phyloP scores from a whole-genome alignment of 768 basidiomycete species.

The Lactarius evosmus region DNA sequence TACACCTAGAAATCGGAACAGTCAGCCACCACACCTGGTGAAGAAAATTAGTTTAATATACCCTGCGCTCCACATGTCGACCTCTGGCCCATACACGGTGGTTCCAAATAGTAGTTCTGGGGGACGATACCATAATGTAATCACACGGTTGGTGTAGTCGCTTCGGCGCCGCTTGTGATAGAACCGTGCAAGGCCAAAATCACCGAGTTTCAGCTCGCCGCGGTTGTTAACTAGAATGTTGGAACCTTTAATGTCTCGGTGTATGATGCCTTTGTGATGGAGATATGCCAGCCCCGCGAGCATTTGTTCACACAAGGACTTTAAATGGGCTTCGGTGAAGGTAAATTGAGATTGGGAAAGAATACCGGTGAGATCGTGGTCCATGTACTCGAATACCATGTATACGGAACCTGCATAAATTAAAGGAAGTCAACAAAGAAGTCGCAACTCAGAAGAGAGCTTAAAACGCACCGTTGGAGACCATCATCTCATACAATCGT shows the following conservation, averaged over 20 bases:
- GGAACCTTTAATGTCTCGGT: conserved; percentile 98
- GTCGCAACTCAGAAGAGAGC: conserved; percentile 5
- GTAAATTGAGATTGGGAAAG: conserved; percentile 85
- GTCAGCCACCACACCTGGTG: conserved; percentile 3
- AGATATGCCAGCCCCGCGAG: conserved; percentile 91
- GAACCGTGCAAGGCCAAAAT: conserved; percentile 96
- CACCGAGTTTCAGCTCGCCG: conserved; percentile 93
- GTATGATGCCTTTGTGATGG: conserved; percentile 93
- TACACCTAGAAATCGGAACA: conserved; percentile 60
- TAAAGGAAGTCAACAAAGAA: conserved; percentile 12
- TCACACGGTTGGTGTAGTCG: conserved; percentile 99
- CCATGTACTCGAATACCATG: conserved; percentile 99
- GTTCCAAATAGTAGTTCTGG: conserved; percentile 94
- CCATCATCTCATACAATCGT: conserved; percentile 95
- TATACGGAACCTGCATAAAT: conserved; percentile 75
- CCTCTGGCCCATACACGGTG: conserved; percentile 94
- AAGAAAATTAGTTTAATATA: conserved; percentile 38
- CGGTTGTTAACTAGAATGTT: conserved; percentile 92
- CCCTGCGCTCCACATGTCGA: conserved; percentile 99
- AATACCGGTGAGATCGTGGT: conserved; percentile 95
- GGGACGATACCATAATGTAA: conserved; percentile 97
- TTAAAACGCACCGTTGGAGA: conserved; percentile 75
- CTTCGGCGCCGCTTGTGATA: conserved; percentile 86
- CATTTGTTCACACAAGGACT: conserved; percentile 96
- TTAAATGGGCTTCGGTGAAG: conserved; percentile 85